Base-by-base conservation (phyloP, 2,329 filamentous ascomycete species). In the Cercospora citrullina region DNA sequence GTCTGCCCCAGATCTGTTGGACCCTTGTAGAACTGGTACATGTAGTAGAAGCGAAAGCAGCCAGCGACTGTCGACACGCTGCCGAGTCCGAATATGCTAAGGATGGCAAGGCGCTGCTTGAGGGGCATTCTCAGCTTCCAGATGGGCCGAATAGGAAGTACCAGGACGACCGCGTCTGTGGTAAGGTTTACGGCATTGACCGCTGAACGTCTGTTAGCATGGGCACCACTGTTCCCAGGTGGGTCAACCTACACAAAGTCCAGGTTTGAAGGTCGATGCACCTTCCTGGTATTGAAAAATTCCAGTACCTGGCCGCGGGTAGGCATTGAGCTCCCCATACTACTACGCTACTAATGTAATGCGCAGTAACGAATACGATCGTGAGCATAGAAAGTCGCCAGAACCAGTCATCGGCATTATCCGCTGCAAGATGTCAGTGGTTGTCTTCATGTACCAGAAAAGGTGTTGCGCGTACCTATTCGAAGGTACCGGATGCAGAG, bases 401-500 rank as follows among this genome's bases (percentile, higher is more conserved):
- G 45, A 63, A 63, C 48, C 61, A 33, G 18, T 63, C 48, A 9
- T 33, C 45, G 1, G 45, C 18, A 23, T 63, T 31, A n/a, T 55
- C 45, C 45, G 48, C 61, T 63, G 45, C 9, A 12, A 23, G n/a
- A 23, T 23, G 61, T 63, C 28, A 63, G 61, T 33, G 5, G 8
- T 16, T 36, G n/a, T 31, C 26, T 16, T 14, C 23, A 6, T 16
- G 48, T 12, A 28, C 5, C 6, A 58, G 21, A 18, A 42, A 28
- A 39, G 8, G 5, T 14, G 45, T n/a, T 8, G 12, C 2, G 14
- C 45, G 6, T 55, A 55, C 60, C 61, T 55, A 63, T 63, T 63
- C 61, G 61, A 21, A 63, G 45, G 21, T 63, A 63, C n/a, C 61
- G 61, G 23, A 63, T 55, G 8, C 61, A 63, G 5, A 63, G 28